Evolutionary conservation across 2,329 filamentous ascomycete species (phyloP).

Genomic region (Magnaporthiopsis poae): DNA sequence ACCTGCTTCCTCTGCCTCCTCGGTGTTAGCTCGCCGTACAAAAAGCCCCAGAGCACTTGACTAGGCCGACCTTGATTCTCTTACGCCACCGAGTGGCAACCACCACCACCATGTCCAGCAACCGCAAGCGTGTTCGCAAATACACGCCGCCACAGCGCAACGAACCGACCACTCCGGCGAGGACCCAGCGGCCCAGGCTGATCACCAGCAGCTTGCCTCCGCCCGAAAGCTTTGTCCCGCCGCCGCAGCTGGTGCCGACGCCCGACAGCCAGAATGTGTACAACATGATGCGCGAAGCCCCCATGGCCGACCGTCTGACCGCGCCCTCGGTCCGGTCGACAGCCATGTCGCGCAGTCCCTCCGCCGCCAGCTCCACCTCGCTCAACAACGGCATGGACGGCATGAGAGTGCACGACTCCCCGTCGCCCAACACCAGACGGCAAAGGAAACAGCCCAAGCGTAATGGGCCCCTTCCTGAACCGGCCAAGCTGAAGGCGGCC

Average conservation of each 20-base stretch:
- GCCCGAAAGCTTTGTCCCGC: background rate
- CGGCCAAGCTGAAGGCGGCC: background rate
- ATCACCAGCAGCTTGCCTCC: background rate
- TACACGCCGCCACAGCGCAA: background rate
- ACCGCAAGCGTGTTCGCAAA: background rate
- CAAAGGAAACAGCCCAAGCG: background rate
- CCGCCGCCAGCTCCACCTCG: background rate
- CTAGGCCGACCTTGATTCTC: too few relatives aligned
- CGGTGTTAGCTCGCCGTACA: too few relatives aligned
- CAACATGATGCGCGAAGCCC: background rate
- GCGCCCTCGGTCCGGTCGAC: background rate
- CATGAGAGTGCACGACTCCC: background rate
- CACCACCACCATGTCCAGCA: background rate
- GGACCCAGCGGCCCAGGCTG: background rate
- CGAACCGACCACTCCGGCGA: background rate
- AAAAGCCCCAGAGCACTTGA: too few relatives aligned
- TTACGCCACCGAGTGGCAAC: background rate
- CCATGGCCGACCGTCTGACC: background rate
- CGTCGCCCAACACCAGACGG: background rate
- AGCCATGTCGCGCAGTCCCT: slow-evolving; percentile 1
- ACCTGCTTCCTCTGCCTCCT: too few relatives aligned
- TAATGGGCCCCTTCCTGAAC: background rate
- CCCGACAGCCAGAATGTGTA: background rate
- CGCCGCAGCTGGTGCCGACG: background rate
- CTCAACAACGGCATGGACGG: background rate